Evolutionary conservation across 305 asterid genomes (phyloP).

Genomic region (Salvia sclarea): DNA sequence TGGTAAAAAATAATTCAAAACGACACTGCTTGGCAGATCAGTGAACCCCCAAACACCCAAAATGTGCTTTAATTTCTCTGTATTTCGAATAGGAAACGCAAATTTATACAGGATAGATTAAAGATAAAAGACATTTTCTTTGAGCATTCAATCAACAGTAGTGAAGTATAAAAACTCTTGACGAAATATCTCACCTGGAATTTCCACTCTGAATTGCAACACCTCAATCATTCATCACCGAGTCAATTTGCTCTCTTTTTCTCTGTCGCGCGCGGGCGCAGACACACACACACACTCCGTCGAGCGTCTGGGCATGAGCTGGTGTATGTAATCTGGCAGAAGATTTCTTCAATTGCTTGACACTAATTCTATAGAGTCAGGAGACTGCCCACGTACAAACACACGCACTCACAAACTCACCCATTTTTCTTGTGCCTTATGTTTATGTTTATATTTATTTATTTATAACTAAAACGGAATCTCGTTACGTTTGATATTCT

Average conservation of each 20-base stretch:
- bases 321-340: slow-evolving; percentile 16
- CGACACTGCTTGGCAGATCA: slow-evolving; percentile 15
- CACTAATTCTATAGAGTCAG: slow-evolving; percentile 28
- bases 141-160: background rate
- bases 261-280: background rate
- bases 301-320: slow-evolving; percentile 9
- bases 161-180: background rate
- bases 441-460: no score
- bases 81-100: slow-evolving; percentile 18
- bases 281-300: background rate
- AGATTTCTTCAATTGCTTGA: slow-evolving; percentile 20
- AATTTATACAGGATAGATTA: slow-evolving; percentile 17
- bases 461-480: no score
- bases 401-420: background rate
- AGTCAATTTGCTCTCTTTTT: background rate
- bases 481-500: no score
- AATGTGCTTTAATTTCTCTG: slow-evolving; percentile 2
- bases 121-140: background rate
- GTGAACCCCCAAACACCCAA: slow-evolving; percentile 32
- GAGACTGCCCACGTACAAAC: slow-evolving; percentile 15
- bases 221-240: slow-evolving; percentile 30
- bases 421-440: no score
- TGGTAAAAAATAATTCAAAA: background rate
- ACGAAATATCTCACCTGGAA: slow-evolving; percentile 29
- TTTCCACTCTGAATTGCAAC: slow-evolving; percentile 24